These are phyloP conservation scores for Solidago caesia DNA, from an alignment of 129 eudicot genomes.

Conservation along the genomic window DNA sequence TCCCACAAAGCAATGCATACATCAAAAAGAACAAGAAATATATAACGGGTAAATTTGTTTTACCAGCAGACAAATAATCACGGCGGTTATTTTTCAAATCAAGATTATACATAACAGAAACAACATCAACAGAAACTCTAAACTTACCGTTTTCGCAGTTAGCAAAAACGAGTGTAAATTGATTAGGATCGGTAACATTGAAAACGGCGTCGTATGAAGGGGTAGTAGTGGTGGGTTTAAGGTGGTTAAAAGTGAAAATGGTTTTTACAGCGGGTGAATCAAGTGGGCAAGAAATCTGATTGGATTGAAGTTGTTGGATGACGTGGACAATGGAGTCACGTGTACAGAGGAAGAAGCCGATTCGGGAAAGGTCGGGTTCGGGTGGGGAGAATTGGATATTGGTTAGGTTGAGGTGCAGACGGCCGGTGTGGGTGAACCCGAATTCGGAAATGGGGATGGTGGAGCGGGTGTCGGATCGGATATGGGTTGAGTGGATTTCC, in stretches of 20 bases:
- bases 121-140: slow-evolving; percentile 38
- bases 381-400: slow-evolving; percentile 33
- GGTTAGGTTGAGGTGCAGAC: slow-evolving; percentile 45
- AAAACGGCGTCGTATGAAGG: slow-evolving; percentile 24
- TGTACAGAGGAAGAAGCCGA: slow-evolving; percentile 48
- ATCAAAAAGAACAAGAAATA: slow-evolving; percentile 43
- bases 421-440: slow-evolving; percentile 56
- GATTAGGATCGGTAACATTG: slow-evolving; percentile 36
- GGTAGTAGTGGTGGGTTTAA: slow-evolving; percentile 30
- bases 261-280: slow-evolving; percentile 39
- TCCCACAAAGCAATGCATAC: slow-evolving; percentile 25
- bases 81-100: slow-evolving; percentile 30
- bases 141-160: slow-evolving; percentile 39
- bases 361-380: slow-evolving; percentile 39
- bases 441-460: slow-evolving; percentile 52
- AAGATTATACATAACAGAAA: slow-evolving; percentile 44
- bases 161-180: slow-evolving; percentile 46
- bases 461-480: slow-evolving; percentile 46
- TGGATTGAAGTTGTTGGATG: slow-evolving; percentile 36
- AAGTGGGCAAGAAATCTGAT: slow-evolving; percentile 42
- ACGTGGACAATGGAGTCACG: slow-evolving; percentile 49
- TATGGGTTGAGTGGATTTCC: slow-evolving; percentile 41
- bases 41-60: slow-evolving; percentile 40
- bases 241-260: slow-evolving; percentile 37
- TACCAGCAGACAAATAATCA: slow-evolving; percentile 54